A percentile compares a stretch with the other conserved stretches of the same genome.
These are phyloP conservation scores for Amborella trichopoda DNA, from an alignment of 164 flowering plant genomes.

Conservation along the genomic window DNA sequence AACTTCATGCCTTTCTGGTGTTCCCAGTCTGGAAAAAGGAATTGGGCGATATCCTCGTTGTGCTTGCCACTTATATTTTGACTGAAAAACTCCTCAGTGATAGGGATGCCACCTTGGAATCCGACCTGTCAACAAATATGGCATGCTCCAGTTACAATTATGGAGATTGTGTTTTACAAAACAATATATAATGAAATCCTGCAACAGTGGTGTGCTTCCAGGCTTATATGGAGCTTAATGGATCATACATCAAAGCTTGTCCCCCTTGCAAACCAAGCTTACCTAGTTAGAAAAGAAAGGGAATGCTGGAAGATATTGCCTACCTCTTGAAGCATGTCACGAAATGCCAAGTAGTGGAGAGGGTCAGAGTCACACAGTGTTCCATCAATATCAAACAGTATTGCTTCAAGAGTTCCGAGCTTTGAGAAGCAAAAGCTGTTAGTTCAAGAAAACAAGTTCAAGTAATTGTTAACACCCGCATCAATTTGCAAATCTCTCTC, in stretches of 20 bases:
- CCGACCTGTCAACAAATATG: constrained; percentile 66
- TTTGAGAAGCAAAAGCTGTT: constrained; percentile 36
- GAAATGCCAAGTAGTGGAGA: constrained; percentile 57
- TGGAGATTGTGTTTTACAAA: too few relatives aligned
- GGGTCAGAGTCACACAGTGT: constrained; percentile 98
- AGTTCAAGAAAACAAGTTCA: constrained; percentile 12
- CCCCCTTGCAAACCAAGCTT: too few relatives aligned
- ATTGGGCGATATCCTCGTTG: constrained; percentile 38
- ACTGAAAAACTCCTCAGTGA: constrained; percentile 55
- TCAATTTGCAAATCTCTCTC: too few relatives aligned
- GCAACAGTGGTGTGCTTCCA: too few relatives aligned
- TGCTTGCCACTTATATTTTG: constrained; percentile 62
- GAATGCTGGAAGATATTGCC: too few relatives aligned
- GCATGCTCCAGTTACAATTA: too few relatives aligned
- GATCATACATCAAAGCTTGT: too few relatives aligned
- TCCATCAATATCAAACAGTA: constrained; percentile 90
- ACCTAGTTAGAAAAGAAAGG: too few relatives aligned
- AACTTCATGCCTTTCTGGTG: constrained; percentile 41
- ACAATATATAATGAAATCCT: too few relatives aligned
- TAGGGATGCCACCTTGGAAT: constrained; percentile 77
- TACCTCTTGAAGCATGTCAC: constrained; percentile 86
- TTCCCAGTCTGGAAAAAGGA: constrained; percentile 82
- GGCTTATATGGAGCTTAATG: too few relatives aligned
- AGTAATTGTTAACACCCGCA: background rate
- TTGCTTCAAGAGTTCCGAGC: constrained; percentile 73